Evolutionary conservation across 352 stramenopile species (phyloP), one percentile per base, ranked within the genome.

Genomic region (Phytopythium mirpurense): DNA sequence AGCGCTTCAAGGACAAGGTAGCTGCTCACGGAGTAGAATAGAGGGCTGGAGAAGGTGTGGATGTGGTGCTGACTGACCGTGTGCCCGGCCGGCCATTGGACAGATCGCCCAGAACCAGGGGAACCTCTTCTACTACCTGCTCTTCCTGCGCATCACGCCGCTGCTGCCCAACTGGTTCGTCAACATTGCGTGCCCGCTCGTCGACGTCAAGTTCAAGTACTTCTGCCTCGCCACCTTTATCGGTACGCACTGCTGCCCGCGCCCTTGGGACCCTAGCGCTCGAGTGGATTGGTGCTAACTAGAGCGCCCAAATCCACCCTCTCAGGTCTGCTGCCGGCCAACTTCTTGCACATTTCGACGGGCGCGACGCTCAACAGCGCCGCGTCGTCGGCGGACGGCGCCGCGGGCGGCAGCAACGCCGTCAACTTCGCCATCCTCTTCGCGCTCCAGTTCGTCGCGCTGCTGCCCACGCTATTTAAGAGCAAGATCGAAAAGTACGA

Each of bases 121-220:
- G 38, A 95, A 95, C 51, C 43, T 96, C 29, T 90, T 96, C 44
- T 96, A 92, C 67, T 96, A 96, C 61, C 54, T 96, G 57, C 64
- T 96, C n/a, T 96, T 96, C 57, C 68, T 96, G 38, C 74, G 86
- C 21, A 88, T 96, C 58, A 96, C 86, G 24, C 86, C 86, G 23
- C 50, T 96, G 37, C 57, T 96, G 51, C 86, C 86, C 16, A 96
- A 96, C 66, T 96, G 86, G 86, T 94, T 94, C 48, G 83, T 96
- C 55, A 96, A 96, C 57, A 88, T 96, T 36, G 83, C 83, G 26
- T 92, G 78, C 34, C 86, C 86, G 34, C 67, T 96, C 1, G 86
- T 96, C 0, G 83, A 78, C 40, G 83, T 96, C 40, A 71, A 79
- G 45, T 90, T 93, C 65, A 82, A 83, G 56, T 84, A 90, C 44